phyloP scores from a whole-genome alignment of 805 yeast species.

The Candida wancherniae region DNA sequence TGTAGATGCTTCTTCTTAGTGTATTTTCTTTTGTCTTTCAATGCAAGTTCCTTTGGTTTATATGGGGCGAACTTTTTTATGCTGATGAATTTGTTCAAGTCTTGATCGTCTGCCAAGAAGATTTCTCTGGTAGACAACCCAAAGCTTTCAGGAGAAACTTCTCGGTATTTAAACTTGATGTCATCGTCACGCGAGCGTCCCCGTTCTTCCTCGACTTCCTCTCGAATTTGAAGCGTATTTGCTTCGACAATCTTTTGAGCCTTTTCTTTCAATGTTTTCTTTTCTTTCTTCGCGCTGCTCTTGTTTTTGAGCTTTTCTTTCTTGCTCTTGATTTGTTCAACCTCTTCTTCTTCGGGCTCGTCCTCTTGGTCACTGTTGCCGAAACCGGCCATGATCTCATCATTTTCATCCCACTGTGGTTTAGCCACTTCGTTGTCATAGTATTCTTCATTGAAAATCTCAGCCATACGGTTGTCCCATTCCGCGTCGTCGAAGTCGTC shows the following conservation, averaged over 20 bases:
- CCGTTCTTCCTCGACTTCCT: constrained; percentile 60
- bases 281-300: constrained; percentile 55
- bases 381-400: constrained; percentile 37
- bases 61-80: constrained; percentile 92
- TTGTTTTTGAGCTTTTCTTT: constrained; percentile 57
- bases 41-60: constrained; percentile 64
- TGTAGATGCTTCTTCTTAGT: constrained; percentile 76
- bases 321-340: constrained; percentile 36
- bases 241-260: constrained; percentile 79
- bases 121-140: constrained; percentile 86
- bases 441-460: constrained; percentile 80
- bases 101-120: constrained; percentile 80
- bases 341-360: constrained; percentile 15
- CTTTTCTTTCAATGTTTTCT: constrained; percentile 53
- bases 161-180: constrained; percentile 76
- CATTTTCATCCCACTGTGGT: constrained; percentile 59
- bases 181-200: constrained; percentile 44
- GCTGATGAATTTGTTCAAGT: constrained; percentile 79
- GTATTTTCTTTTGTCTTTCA: constrained; percentile 77
- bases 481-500: constrained; percentile 87
- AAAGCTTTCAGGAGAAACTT: constrained; percentile 90
- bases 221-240: constrained; percentile 59
- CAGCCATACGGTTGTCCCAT: constrained; percentile 85
- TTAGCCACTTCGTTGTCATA: constrained; percentile 50
- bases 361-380: constrained; percentile 13